Evolutionary conservation across 2,329 filamentous ascomycete species (phyloP).

Genomic region (Didymella exigua): DNA sequence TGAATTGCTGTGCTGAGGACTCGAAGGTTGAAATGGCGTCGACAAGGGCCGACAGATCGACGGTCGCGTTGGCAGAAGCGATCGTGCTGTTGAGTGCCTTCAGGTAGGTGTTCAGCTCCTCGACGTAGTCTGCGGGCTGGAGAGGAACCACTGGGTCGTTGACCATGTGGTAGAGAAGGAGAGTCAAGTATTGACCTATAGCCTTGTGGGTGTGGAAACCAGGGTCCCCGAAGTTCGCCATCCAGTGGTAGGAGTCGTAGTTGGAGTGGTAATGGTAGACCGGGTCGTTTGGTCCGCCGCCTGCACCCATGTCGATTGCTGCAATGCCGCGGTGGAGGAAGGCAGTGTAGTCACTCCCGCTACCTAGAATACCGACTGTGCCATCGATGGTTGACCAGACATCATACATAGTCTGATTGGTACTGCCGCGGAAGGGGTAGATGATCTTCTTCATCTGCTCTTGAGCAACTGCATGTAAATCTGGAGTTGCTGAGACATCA

Average conservation of each 20-base stretch:
- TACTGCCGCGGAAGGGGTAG: slow-evolving; percentile 47
- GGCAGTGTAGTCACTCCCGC: slow-evolving; percentile 55
- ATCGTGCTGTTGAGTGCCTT: slow-evolving; percentile 41
- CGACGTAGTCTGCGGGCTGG: slow-evolving; percentile 48
- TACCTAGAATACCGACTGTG: slow-evolving; percentile 52
- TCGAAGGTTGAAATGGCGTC: slow-evolving; percentile 48
- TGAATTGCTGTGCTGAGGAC: slow-evolving; percentile 34
- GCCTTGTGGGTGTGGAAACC: slow-evolving; percentile 57
- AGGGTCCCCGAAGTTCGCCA: slow-evolving; percentile 58
- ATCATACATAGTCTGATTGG: slow-evolving; percentile 53
- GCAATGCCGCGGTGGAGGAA: slow-evolving; percentile 55
- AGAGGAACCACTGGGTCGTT: slow-evolving; percentile 49
- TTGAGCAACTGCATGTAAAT: slow-evolving; percentile 47
- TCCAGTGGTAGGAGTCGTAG: slow-evolving; percentile 59
- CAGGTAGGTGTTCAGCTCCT: slow-evolving; percentile 47
- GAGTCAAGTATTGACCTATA: slow-evolving; percentile 55
- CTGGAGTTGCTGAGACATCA: slow-evolving; percentile 48
- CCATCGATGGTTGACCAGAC: slow-evolving; percentile 49
- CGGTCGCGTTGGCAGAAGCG: slow-evolving; percentile 32
- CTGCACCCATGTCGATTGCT: slow-evolving; percentile 52
- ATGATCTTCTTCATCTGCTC: slow-evolving; percentile 51
- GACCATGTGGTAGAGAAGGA: slow-evolving; percentile 52
- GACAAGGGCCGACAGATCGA: slow-evolving; percentile 42
- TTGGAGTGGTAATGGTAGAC: slow-evolving; percentile 57
- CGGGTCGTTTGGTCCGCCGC: slow-evolving; percentile 46